Evolutionary conservation across 495 filamentous ascomycete species (phyloP), one percentile per base, ranked within the genome.

Genomic region (Trypethelium eluteriae): DNA sequence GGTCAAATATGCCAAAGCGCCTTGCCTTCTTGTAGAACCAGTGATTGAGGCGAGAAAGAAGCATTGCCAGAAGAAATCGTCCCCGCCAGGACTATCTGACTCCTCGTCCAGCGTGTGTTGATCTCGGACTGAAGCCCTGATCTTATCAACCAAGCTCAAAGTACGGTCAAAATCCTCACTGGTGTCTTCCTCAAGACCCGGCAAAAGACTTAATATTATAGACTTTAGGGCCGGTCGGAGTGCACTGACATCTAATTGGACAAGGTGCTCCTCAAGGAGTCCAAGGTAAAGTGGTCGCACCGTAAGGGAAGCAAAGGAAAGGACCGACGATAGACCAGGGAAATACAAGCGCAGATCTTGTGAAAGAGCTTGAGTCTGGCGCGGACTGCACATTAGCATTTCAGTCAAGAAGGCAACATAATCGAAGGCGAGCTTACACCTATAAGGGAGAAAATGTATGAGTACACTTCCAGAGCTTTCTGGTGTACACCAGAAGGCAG

Each of bases 401-500:
- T 10, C 65, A 63, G 25, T 25, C 25, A 25, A 25, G 25, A 68
- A 14, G 67, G 76, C 75, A 73, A 74, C 77, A n/a, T 14, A 11
- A 32, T 62, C 36, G 14, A 62, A 36, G 77, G 53, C 78, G 64
- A 41, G 74, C 77, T 70, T 68, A 70, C 78, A 62, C 88, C 88
- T 74, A 93, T 88, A 50, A 86, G 79, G 16, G 83, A 81, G 71
- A 99, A 99, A 66, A 98, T 88, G 70, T 90, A 91, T 7, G 79
- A 83, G 76, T 98, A 98, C 39, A 98, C 91, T 76, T 98, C 94
- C 38, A 99, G 83, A 3, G 94, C 86, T 74, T 98, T 98, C 74
- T 98, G 95, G 79, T 99, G 94, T n/a, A 99, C 94, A 32, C 95
- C 94, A 0, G 94, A 96, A 39, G 94, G 94, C 47, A 99, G 79